Conservation (phyloP, 2,329 filamentous ascomycete genomes). For the Neopestalotiopsis clavispora region DNA sequence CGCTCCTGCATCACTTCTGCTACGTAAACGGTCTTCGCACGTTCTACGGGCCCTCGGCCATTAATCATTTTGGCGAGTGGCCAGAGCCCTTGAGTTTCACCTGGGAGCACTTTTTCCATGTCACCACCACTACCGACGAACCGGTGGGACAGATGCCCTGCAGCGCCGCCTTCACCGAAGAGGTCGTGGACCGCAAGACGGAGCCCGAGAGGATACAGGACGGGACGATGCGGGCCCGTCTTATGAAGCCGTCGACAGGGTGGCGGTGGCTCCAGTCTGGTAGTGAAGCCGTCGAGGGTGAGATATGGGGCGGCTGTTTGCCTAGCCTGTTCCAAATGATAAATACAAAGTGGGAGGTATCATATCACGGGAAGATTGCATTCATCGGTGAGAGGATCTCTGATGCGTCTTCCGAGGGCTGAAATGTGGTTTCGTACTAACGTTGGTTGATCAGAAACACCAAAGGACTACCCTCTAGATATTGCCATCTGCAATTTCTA, state of each 20-base stretch:
- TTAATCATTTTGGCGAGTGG: conserved; percentile 40
- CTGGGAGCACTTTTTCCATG: conserved; percentile 37
- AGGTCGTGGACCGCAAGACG: not conserved
- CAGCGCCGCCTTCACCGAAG: not conserved
- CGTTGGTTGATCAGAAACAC: not conserved
- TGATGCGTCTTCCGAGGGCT: not conserved
- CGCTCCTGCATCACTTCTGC: conserved; percentile 46
- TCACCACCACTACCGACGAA: conserved; percentile 21
- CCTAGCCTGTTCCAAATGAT: not conserved
- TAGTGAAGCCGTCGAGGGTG: not conserved
- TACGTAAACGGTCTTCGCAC: conserved; percentile 43
- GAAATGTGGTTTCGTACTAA: not conserved
- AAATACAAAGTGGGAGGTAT: not conserved
- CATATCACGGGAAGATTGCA: not conserved
- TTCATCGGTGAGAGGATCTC: not conserved
- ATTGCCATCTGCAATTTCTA: not conserved
- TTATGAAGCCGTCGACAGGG: not conserved
- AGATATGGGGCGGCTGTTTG: conserved; percentile 7
- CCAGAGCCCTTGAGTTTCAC: conserved; percentile 35
- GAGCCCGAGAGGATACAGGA: not conserved
- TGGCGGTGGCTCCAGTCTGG: not conserved
- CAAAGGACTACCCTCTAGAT: not conserved
- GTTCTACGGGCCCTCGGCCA: conserved; percentile 46
- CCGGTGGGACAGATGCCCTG: not conserved
- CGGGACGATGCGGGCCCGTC: not conserved